These are phyloP conservation scores for Hymenoscyphus salicellus DNA, from an alignment of 2,329 filamentous ascomycete genomes.

Conservation along the genomic window DNA sequence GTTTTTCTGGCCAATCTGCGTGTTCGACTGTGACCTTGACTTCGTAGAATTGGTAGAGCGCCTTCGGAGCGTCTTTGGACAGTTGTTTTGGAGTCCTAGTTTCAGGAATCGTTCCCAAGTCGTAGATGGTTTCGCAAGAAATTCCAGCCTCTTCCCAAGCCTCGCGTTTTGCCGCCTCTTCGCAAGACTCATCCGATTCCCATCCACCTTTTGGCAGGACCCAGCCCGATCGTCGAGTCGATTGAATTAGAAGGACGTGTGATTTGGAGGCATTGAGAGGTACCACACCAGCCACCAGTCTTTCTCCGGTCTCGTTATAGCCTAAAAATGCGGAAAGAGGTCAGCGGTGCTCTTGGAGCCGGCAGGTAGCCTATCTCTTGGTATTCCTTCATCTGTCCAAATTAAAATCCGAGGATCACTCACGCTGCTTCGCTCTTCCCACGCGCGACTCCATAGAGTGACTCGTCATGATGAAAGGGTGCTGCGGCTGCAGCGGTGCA, in stretches of 20 bases:
- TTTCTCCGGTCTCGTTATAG: constrained; percentile 87
- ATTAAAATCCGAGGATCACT: constrained; percentile 43
- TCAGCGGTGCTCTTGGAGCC: constrained; percentile 25
- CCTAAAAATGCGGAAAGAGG: constrained; percentile 52
- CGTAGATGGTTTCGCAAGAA: constrained; percentile 75
- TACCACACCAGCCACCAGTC: constrained; percentile 91
- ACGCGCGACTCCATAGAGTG: constrained; percentile 71
- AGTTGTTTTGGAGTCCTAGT: constrained; percentile 74
- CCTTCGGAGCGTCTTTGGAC: constrained; percentile 59
- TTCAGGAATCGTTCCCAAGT: constrained; percentile 84
- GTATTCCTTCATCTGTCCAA: background rate
- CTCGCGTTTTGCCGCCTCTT: constrained; percentile 81
- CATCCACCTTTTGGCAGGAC: constrained; percentile 97
- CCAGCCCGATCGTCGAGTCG: constrained; percentile 86
- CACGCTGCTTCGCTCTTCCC: constrained; percentile 77
- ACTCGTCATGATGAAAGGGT: constrained; percentile 36
- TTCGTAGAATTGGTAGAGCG: constrained; percentile 79
- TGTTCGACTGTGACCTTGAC: constrained; percentile 84
- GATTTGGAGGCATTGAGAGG: constrained; percentile 82
- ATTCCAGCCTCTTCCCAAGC: constrained; percentile 99
- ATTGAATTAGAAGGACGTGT: constrained; percentile 90
- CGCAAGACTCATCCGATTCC: constrained; percentile 89
- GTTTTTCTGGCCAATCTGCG: constrained; percentile 85
- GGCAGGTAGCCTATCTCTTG: background rate
- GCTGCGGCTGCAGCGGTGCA: constrained; percentile 29